Conservation (phyloP, 164 flowering plant genomes). For the Pachysandra terminalis region DNA sequence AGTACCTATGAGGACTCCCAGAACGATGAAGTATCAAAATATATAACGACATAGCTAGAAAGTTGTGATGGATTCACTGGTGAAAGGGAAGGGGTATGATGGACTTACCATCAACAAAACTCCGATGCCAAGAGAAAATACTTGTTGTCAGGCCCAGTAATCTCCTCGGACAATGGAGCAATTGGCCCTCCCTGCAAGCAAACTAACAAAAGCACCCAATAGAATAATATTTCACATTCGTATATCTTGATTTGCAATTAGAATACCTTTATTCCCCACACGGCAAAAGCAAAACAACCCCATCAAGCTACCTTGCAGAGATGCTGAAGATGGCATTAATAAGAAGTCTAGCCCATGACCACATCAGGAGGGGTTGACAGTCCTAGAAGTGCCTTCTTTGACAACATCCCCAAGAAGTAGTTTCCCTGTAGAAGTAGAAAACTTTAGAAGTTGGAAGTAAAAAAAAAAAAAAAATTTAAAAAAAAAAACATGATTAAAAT, state of each 20-base stretch:
- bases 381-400: constrained; percentile 82
- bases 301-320: constrained; percentile 98
- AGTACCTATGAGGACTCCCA: too few species aligned
- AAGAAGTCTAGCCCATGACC: constrained; percentile 99
- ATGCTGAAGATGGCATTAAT: constrained; percentile 97
- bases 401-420: constrained; percentile 83
- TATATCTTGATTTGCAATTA: background rate
- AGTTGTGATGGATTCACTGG: constrained; percentile 37
- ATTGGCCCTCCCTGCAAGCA: constrained; percentile 93
- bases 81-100: constrained; percentile 79
- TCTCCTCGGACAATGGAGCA: constrained; percentile 86
- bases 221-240: too few species aligned
- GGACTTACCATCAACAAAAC: constrained; percentile 78
- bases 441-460: constrained; percentile 3
- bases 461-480: background rate
- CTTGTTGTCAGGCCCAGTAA: constrained; percentile 79
- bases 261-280: constrained; percentile 96
- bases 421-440: constrained; percentile 54
- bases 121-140: constrained; percentile 61
- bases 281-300: constrained; percentile 80
- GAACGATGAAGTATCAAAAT: too few species aligned
- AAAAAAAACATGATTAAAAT: background rate
- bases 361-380: constrained; percentile 85
- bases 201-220: constrained; percentile 89
- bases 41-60: constrained; percentile 56